phyloP scores from a whole-genome alignment of 2,329 filamentous ascomycete genomes.

The Scedosporium aurantiacum region DNA sequence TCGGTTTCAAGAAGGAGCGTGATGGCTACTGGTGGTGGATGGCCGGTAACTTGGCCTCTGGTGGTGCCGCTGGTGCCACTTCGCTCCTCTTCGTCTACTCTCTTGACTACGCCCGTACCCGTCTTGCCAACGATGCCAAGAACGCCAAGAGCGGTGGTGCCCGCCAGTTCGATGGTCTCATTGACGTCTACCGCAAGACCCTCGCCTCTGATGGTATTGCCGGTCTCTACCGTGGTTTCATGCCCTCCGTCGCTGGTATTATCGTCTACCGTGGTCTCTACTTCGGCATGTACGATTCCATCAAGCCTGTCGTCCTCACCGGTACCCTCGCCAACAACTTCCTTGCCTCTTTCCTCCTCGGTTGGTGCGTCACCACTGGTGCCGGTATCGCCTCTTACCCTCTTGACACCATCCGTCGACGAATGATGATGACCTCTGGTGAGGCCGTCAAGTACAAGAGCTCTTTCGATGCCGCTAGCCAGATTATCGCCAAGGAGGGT shows the following conservation, averaged over 20 bases:
- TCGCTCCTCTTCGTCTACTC: constrained; percentile 99
- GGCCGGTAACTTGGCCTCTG: constrained; percentile 98
- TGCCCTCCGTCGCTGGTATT: constrained; percentile 98
- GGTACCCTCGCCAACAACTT: constrained; percentile 94
- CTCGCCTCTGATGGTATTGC: constrained; percentile 95
- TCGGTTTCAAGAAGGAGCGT: constrained; percentile 99
- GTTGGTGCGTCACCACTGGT: constrained; percentile 99
- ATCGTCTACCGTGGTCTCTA: constrained; percentile 99
- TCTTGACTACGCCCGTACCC: constrained; percentile 99
- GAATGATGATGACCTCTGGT: constrained; percentile 99
- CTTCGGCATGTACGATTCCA: constrained; percentile 99
- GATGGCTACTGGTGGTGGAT: constrained; percentile 99
- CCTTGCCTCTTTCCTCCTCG: constrained; percentile 97
- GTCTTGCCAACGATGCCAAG: constrained; percentile 99
- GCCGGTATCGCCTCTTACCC: constrained; percentile 99
- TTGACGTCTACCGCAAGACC: constrained; percentile 99
- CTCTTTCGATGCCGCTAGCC: constrained; percentile 85
- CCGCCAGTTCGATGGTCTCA: constrained; percentile 98
- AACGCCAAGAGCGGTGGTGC: constrained; percentile 92
- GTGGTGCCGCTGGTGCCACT: constrained; percentile 99
- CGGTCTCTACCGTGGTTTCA: constrained; percentile 99
- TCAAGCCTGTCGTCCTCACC: constrained; percentile 96
- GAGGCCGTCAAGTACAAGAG: constrained; percentile 99
- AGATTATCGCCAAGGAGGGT: constrained; percentile 98
- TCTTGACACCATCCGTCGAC: constrained; percentile 99